A percentile compares a stretch with the other conserved stretches of the same genome.
phyloP scores from a whole-genome alignment of 2,329 filamentous ascomycete species.

The Neocatenulostroma microsporum region DNA sequence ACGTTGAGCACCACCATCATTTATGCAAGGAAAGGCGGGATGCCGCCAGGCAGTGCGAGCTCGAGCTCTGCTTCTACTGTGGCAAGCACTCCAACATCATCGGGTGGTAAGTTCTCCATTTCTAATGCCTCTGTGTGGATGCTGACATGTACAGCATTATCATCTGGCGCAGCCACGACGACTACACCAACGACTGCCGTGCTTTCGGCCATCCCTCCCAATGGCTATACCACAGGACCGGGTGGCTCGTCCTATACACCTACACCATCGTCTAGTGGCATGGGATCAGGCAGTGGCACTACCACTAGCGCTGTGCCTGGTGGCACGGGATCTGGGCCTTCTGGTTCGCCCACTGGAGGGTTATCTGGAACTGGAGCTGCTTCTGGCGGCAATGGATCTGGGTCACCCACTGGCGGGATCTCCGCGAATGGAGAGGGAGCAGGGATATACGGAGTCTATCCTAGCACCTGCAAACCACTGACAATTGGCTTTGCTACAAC shows the following conservation, averaged over 20 bases:
- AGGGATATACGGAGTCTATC: neutral
- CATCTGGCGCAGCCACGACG: constrained; percentile 13
- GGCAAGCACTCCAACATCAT: too few relatives aligned
- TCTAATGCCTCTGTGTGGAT: too few relatives aligned
- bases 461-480: constrained; percentile 20
- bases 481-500: constrained; percentile 23
- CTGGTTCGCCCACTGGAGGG: too few relatives aligned
- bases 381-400: too few relatives aligned
- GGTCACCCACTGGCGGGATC: neutral
- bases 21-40: constrained; percentile 7
- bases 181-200: constrained; percentile 13
- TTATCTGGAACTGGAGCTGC: too few relatives aligned
- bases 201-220: constrained; percentile 11
- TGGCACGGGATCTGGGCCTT: too few relatives aligned
- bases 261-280: constrained; percentile 14
- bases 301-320: too few relatives aligned
- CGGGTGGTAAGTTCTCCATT: too few relatives aligned
- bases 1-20: constrained; percentile 11
- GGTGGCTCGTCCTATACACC: constrained; percentile 18
- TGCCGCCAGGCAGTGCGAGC: neutral
- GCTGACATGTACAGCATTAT: constrained; percentile 8
- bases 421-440: neutral
- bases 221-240: constrained; percentile 15
- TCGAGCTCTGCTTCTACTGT: too few relatives aligned
- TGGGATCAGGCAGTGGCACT: constrained; percentile 1